phyloP scores from a whole-genome alignment of 768 basidiomycete genomes.

The Psilocybe subaeruginosa region DNA sequence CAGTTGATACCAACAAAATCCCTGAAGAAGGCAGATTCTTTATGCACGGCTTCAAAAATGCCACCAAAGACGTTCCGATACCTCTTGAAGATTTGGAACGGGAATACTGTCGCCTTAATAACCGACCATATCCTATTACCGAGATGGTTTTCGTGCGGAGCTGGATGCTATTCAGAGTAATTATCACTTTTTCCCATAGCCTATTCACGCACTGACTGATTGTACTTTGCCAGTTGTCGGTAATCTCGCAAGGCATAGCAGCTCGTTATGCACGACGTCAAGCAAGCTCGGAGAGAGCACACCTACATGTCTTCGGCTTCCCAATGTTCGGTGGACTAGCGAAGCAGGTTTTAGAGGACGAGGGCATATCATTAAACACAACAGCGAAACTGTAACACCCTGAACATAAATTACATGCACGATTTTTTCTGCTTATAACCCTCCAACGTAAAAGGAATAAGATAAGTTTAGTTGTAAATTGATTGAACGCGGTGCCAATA shows the following conservation, averaged over 20 bases:
- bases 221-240: constrained; percentile 47
- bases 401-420: background rate
- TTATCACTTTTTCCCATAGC: constrained; percentile 8
- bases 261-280: constrained; percentile 85
- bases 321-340: constrained; percentile 69
- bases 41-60: constrained; percentile 68
- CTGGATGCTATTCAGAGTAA: constrained; percentile 84
- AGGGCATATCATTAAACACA: constrained; percentile 37
- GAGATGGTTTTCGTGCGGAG: constrained; percentile 83
- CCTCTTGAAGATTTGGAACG: constrained; percentile 73
- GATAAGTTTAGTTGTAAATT: too few relatives aligned
- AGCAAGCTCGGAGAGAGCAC: constrained; percentile 84
- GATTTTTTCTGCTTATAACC: background rate
- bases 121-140: constrained; percentile 71
- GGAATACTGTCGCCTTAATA: constrained; percentile 74
- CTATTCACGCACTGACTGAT: background rate
- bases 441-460: background rate
- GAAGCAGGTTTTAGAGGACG: constrained; percentile 56
- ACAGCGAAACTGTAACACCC: constrained; percentile 34
- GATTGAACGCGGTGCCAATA: too few relatives aligned
- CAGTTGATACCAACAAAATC: constrained; percentile 48
- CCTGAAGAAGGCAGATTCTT: constrained; percentile 26
- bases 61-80: constrained; percentile 58
- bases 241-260: constrained; percentile 91
- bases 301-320: constrained; percentile 47